These are phyloP conservation scores for Trametes maxima DNA, from an alignment of 768 basidiomycete genomes.

Conservation along the genomic window DNA sequence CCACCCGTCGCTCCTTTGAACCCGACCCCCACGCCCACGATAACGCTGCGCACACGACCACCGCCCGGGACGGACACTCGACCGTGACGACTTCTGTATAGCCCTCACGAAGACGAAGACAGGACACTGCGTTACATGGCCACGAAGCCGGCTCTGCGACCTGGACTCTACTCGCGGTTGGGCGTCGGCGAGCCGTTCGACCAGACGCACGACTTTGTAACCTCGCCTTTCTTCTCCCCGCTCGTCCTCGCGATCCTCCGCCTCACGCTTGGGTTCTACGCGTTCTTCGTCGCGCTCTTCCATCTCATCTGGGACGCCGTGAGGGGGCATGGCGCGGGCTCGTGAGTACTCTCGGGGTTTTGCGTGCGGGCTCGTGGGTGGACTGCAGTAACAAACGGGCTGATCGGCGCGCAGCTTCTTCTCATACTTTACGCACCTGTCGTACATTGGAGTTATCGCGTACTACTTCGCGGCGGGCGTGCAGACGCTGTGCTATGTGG, in stretches of 20 bases:
- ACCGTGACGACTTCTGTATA: not conserved
- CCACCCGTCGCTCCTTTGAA: constrained; percentile 3
- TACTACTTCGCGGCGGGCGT: constrained; percentile 63
- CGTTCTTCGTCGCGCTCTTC: constrained; percentile 44
- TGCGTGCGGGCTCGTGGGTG: not conserved
- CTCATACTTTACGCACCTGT: constrained; percentile 66
- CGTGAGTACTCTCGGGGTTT: constrained; percentile 29
- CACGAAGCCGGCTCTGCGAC: constrained; percentile 6
- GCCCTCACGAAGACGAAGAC: not conserved
- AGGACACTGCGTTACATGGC: not conserved
- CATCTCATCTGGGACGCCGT: constrained; percentile 41
- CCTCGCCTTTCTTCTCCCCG: constrained; percentile 53
- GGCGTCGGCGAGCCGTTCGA: constrained; percentile 48
- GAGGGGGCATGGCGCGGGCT: constrained; percentile 34
- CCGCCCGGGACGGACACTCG: not conserved
- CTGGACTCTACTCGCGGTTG: constrained; percentile 27
- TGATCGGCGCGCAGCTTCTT: constrained; percentile 46
- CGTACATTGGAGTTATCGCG: constrained; percentile 60
- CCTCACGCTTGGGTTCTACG: constrained; percentile 52
- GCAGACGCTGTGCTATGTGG: constrained; percentile 51
- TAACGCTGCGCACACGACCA: constrained; percentile 3
- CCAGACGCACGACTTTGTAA: constrained; percentile 41
- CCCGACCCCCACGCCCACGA: constrained; percentile 1
- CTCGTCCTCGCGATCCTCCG: constrained; percentile 47
- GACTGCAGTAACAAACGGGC: not conserved